A percentile compares a stretch with the other conserved stretches of the same genome.
These are phyloP conservation scores for Puccinellia tenuiflora DNA, from an alignment of 176 grass and related monocot species.

Conservation along the genomic window DNA sequence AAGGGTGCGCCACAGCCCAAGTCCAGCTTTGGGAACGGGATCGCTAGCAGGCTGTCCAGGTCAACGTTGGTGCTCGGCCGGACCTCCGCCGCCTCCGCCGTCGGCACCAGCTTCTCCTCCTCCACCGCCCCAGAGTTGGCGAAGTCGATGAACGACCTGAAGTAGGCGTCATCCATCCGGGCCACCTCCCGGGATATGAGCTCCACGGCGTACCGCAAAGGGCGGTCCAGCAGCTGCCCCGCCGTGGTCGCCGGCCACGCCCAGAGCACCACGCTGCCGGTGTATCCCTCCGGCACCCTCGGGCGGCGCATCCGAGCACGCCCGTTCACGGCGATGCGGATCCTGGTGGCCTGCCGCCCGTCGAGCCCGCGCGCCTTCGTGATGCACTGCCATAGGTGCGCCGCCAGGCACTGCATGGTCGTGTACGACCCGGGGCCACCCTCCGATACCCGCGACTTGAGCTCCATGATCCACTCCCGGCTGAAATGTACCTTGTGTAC, in stretches of 20 bases:
- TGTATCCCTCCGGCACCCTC: neutral
- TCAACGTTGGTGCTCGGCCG: neutral
- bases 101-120: slow-evolving; percentile 20
- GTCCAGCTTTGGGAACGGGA: neutral
- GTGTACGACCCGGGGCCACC: neutral
- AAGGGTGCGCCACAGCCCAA: neutral
- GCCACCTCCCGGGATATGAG: neutral
- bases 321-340: neutral
- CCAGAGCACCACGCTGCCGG: slow-evolving; percentile 13
- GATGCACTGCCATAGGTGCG: slow-evolving; percentile 1
- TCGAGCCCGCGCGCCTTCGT: neutral
- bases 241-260: neutral
- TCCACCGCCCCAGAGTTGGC: slow-evolving; percentile 31
- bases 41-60: neutral
- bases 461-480: neutral
- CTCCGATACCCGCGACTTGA: neutral
- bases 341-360: neutral
- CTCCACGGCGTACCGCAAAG: neutral
- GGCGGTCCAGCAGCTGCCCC: neutral
- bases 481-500: neutral
- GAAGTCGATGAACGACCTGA: slow-evolving; percentile 23
- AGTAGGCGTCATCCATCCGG: neutral
- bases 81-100: slow-evolving; percentile 8
- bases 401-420: neutral
- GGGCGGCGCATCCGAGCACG: neutral